phyloP scores from a whole-genome alignment of 768 basidiomycete species.

The Daedalea quercina region DNA sequence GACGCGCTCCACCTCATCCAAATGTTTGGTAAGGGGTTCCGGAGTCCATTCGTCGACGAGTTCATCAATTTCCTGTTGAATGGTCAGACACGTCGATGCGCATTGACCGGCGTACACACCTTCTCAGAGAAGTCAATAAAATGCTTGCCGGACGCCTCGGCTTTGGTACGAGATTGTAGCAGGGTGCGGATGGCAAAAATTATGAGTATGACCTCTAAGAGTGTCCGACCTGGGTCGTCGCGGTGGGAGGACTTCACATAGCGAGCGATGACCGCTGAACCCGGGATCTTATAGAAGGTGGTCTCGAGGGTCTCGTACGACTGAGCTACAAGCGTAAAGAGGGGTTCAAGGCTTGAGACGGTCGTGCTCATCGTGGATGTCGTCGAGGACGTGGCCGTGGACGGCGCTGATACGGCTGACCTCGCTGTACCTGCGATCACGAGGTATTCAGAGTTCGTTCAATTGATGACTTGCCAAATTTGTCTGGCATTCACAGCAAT shows the following conservation, averaged over 20 bases:
- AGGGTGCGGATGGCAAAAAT: conserved; percentile 87
- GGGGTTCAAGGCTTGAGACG: conserved; percentile 34
- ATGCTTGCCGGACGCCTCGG: conserved; percentile 77
- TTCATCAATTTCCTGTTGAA: conserved; percentile 84
- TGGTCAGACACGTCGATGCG: not conserved
- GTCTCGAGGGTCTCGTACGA: conserved; percentile 53
- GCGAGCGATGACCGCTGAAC: conserved; percentile 77
- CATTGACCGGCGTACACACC: conserved; percentile 37
- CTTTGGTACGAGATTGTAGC: conserved; percentile 83
- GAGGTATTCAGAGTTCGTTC: no score
- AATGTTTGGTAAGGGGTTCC: conserved; percentile 67
- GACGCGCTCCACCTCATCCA: conserved; percentile 49
- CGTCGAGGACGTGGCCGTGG: not conserved
- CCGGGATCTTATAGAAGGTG: conserved; percentile 70
- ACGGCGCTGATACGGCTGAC: no score
- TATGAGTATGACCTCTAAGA: conserved; percentile 84
- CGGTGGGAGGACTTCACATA: conserved; percentile 94
- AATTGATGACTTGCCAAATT: no score
- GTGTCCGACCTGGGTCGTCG: conserved; percentile 88
- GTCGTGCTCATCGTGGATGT: conserved; percentile 28
- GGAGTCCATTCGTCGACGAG: conserved; percentile 94
- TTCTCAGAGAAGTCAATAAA: conserved; percentile 90
- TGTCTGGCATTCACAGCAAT: no score
- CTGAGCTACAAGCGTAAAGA: conserved; percentile 62
- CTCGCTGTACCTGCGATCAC: no score